Conservation (phyloP, 2,329 filamentous ascomycete genomes). For the Dryadomyces sulphureus region DNA sequence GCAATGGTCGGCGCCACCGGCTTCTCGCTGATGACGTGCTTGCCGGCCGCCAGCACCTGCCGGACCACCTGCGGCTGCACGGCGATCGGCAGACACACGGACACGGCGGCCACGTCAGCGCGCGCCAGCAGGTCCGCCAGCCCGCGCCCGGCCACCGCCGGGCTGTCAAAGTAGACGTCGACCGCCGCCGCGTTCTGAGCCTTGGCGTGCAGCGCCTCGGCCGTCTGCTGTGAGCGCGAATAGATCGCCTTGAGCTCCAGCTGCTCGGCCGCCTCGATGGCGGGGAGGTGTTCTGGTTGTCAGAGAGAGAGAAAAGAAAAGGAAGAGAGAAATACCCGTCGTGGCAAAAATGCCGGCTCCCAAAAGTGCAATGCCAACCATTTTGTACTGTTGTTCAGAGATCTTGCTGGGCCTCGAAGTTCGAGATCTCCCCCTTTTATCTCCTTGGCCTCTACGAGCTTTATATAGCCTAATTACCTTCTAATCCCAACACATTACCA, state of each 20-base stretch:
- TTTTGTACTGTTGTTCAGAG: slow-evolving; percentile 1
- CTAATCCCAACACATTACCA: no score
- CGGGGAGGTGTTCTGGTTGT: slow-evolving; percentile 27
- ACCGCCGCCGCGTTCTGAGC: slow-evolving; percentile 11
- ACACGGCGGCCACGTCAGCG: slow-evolving; percentile 37
- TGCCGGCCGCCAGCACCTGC: slow-evolving; percentile 45
- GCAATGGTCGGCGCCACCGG: slow-evolving; percentile 44
- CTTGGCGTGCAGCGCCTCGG: slow-evolving; percentile 26
- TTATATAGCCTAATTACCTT: no score
- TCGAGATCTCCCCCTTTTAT: no score
- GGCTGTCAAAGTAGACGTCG: slow-evolving; percentile 44
- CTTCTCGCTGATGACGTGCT: slow-evolving; percentile 58
- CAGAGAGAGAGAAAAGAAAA: neutral
- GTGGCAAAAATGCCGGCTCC: slow-evolving; percentile 21
- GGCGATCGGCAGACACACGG: slow-evolving; percentile 48
- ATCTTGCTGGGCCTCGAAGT: no score
- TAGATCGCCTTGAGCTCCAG: slow-evolving; percentile 50
- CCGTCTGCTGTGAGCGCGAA: slow-evolving; percentile 45
- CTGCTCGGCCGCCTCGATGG: slow-evolving; percentile 34
- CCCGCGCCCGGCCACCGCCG: slow-evolving; percentile 23
- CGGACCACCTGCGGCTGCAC: slow-evolving; percentile 44
- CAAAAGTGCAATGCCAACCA: slow-evolving; percentile 17
- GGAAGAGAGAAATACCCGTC: slow-evolving; percentile 9
- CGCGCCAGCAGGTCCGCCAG: slow-evolving; percentile 38
- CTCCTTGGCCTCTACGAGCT: no score